These are phyloP conservation scores for Vigna hirtella DNA, from an alignment of 306 rosid species.

Conservation along the genomic window DNA sequence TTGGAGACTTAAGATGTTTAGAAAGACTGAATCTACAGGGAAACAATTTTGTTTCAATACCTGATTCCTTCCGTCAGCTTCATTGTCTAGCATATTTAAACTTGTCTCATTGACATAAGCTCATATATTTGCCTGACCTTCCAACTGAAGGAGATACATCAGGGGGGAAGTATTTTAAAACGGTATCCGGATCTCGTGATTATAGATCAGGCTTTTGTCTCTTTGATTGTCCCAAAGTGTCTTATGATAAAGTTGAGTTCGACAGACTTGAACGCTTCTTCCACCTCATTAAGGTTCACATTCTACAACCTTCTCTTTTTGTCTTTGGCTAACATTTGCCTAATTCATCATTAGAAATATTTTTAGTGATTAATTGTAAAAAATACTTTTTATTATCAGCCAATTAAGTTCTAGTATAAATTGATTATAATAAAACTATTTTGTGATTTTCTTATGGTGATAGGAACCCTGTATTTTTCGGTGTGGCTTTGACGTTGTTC, in stretches of 20 bases:
- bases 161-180: constrained; percentile 5
- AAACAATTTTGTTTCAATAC: no score
- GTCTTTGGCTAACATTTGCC: no score
- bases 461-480: background rate
- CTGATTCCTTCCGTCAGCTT: background rate
- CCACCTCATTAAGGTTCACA: no score
- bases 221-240: background rate
- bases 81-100: background rate
- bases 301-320: no score
- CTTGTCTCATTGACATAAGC: background rate
- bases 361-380: no score
- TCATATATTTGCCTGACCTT: background rate
- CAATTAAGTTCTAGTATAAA: background rate
- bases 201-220: constrained; percentile 10
- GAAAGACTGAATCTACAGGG: constrained; percentile 14
- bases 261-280: no score
- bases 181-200: background rate
- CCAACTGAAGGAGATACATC: background rate
- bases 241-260: no score
- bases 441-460: background rate
- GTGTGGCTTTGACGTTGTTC: constrained; percentile 35
- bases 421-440: background rate
- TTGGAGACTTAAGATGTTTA: background rate
- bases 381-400: background rate
- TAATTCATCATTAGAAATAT: no score